Base-by-base conservation (phyloP, 2,329 filamentous ascomycete genomes). In the Penicillium thymicola region DNA sequence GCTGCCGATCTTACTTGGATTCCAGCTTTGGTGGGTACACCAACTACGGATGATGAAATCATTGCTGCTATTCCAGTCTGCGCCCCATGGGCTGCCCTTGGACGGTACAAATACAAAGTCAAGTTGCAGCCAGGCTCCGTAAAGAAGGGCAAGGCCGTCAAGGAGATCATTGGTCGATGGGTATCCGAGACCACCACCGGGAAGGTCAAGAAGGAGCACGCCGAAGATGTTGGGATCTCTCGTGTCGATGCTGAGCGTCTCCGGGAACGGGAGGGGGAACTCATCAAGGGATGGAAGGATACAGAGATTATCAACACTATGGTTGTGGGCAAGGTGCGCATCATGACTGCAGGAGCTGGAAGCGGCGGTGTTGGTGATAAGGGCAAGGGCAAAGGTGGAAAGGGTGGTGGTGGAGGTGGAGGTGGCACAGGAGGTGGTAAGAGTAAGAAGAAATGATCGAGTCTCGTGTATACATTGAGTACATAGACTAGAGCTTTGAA, bases 91-190 rank as follows among this genome's bases (percentile, higher is more conserved):
- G 76, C 78, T n/a, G 81, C 85, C 0, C 72, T 87, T 53, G 76
- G 75, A 2, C 84, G 83, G 54, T 89, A 89, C 76, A 97, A 97
- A 76, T 97, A 97, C 79, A 95, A 95, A 75, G 90, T 87, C 52
- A 99, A 99, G 79, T 75, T 99, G 66, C 94, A 97, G 75, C 94
- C 94, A 0, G 94, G 94, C 0, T 76, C 86, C 0, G 82, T 88
- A 61, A 99, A 97, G 81, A 96, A 96, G 77, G 93, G 94, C 10
- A 97, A 97, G 72, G 92, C 92, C 0, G 86, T 96, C 46, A 90
- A 90, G 71, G 93, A 97, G 74, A 88, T 97, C 32, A 75, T 97
- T n/a, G 85, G 87, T 47, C 83, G 84, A 58, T 97, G 93, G 92
- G 82, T 88, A 62, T 74, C 80, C 21, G 90, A 86, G 48, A 83